Percentiles rank a stretch among this genome's conserved stretches.
Conservation (phyloP, 2,329 filamentous ascomycete species). For the Colletotrichum tropicicola region DNA sequence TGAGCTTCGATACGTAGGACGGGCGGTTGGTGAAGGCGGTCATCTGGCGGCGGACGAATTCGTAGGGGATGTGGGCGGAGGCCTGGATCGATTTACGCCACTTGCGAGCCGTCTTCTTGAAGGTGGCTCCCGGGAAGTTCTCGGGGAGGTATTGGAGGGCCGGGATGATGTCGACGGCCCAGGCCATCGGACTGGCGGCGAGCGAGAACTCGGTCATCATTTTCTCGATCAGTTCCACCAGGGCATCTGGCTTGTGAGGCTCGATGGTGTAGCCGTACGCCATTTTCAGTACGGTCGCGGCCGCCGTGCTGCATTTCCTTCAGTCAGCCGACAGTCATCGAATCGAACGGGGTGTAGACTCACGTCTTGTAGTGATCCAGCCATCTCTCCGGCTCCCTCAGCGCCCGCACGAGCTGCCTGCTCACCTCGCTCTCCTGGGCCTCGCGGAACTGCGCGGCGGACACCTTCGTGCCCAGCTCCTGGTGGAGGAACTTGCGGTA, state of each 20-base stretch:
- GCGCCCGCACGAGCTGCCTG: constrained; percentile 15
- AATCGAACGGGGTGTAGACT: not conserved
- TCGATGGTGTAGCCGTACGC: constrained; percentile 37
- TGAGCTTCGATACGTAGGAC: constrained; percentile 39
- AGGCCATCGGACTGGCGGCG: constrained; percentile 40
- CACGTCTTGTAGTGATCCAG: constrained; percentile 30
- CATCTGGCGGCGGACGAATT: constrained; percentile 40
- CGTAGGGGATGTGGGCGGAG: constrained; percentile 38
- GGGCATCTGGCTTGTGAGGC: constrained; percentile 37
- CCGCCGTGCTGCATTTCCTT: not conserved
- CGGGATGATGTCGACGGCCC: constrained; percentile 44
- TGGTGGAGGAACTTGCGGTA: constrained; percentile 38
- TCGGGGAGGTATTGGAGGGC: constrained; percentile 39
- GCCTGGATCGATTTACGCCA: constrained; percentile 34
- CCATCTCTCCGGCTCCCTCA: constrained; percentile 19
- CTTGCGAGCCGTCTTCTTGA: constrained; percentile 38
- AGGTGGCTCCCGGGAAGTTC: constrained; percentile 39
- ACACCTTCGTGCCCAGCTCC: constrained; percentile 38
- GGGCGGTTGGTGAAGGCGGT: constrained; percentile 17
- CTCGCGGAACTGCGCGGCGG: constrained; percentile 29
- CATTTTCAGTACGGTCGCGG: constrained; percentile 16
- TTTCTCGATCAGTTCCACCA: constrained; percentile 39
- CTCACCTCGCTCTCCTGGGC: constrained; percentile 23
- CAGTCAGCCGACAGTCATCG: not conserved
- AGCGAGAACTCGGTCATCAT: constrained; percentile 39